Evolutionary conservation across 352 stramenopile genomes (phyloP), one percentile per base, ranked within the genome.

Genomic region (Phytophthora tentaculata): DNA sequence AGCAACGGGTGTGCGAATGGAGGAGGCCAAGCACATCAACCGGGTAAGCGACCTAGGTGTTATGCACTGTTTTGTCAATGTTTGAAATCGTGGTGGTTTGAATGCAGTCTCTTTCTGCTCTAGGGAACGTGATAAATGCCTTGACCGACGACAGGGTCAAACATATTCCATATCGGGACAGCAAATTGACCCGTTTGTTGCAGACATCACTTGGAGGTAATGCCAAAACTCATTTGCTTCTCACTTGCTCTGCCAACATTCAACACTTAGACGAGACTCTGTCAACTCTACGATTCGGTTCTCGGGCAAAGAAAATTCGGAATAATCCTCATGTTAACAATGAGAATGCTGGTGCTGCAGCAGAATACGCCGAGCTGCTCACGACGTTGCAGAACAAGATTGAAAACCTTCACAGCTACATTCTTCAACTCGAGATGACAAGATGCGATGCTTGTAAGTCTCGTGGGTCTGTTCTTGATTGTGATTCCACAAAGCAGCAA

Each of bases 231-330:
- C 80, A 96, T 49, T 77, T 98, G 66, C 62, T 98, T 17, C 64
- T 91, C 41, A 89, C 83, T 22, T 86, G 78, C 44, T 86, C 84
- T 5, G 72, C 56, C 19, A 79, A 59, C 12, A 58, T 47, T 41
- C 23, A 50, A 2, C 76, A 92, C 41, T 22, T 74, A 2, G 76
- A 92, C 10, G 87, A 95, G 61, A 95, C 93, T 35, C 67, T 97
- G 26, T 94, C 85, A 17, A 98, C 94, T 17, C 67, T 98, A 39
- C 94, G 95, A 26, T 98, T 98, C 47, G 93, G 93, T 1, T 83
- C 90, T 17, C 79, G 93, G 2, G 92, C 93, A 37, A 97, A 96
- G 69, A 89, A 70, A 28, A 92, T 97, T 51, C 74, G 72, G 41
- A 96, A 93, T 41, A 65, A 64, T 13, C 85, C 88, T 13, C 80